These are phyloP conservation scores for Sugiyamaella castrensis DNA, from an alignment of 1,139 yeast species.

Conservation along the genomic window DNA sequence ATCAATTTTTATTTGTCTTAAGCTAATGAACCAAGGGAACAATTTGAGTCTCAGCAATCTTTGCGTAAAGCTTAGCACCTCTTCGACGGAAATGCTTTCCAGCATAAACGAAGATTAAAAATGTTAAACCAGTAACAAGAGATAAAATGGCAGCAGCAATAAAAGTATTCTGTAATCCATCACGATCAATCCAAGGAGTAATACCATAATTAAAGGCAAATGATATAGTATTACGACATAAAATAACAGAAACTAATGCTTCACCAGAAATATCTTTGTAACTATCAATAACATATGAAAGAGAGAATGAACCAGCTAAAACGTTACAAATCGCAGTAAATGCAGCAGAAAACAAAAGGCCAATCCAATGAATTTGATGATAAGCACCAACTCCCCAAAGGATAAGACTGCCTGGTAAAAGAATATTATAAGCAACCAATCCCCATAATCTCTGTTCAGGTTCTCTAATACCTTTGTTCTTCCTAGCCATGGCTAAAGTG, in stretches of 20 bases:
- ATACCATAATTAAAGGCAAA: conserved; percentile 50
- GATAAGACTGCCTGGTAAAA: conserved; percentile 69
- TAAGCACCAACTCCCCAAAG: conserved; percentile 80
- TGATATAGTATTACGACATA: conserved; percentile 41
- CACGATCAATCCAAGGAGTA: conserved; percentile 47
- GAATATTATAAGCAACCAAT: conserved; percentile 56
- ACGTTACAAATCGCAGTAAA: conserved; percentile 53
- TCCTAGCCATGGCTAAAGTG: conserved; percentile 64
- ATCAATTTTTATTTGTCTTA: neutral
- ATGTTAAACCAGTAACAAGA: conserved; percentile 43
- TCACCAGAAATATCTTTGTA: conserved; percentile 55
- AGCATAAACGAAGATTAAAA: conserved; percentile 39
- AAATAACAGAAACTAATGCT: conserved; percentile 45
- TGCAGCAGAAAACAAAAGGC: conserved; percentile 36
- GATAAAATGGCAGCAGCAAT: conserved; percentile 46
- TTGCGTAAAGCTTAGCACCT: conserved; percentile 17
- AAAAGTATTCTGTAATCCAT: conserved; percentile 47
- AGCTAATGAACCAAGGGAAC: conserved; percentile 13
- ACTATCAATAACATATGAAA: conserved; percentile 54
- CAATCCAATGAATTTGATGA: conserved; percentile 59
- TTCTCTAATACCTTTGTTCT: conserved; percentile 66
- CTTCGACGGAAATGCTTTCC: conserved; percentile 28
- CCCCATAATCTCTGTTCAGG: conserved; percentile 77
- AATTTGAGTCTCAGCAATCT: conserved; percentile 14
- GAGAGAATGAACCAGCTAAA: conserved; percentile 50